These are phyloP conservation scores for Petasospora fabianii DNA, from an alignment of 1,139 yeast genomes.

Conservation along the genomic window DNA sequence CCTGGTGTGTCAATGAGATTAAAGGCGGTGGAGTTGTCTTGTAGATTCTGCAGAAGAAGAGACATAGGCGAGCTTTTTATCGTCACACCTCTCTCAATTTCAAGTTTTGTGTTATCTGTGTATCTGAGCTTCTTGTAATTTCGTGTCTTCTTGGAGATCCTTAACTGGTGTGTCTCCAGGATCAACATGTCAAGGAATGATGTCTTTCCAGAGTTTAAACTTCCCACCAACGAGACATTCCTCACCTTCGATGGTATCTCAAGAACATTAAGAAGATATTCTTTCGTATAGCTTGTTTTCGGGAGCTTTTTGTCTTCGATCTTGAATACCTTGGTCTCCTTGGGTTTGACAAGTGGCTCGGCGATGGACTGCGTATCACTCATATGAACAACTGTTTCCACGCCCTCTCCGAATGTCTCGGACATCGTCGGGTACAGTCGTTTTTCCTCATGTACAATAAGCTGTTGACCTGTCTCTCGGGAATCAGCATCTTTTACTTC, in stretches of 20 bases:
- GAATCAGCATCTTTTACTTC: constrained; percentile 6
- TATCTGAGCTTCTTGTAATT: constrained; percentile 50
- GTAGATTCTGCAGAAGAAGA: constrained; percentile 52
- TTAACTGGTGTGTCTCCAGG: constrained; percentile 53
- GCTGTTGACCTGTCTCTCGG: constrained; percentile 11
- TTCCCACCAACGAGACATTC: constrained; percentile 81
- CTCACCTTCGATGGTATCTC: constrained; percentile 62
- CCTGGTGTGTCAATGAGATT: constrained; percentile 90
- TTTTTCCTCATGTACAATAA: constrained; percentile 43
- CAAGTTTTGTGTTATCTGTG: constrained; percentile 69
- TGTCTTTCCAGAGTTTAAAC: constrained; percentile 85
- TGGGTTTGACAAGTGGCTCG: constrained; percentile 69
- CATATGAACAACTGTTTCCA: constrained; percentile 60
- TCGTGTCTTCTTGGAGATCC: constrained; percentile 29
- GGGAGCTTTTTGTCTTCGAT: constrained; percentile 57
- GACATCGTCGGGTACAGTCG: constrained; percentile 39
- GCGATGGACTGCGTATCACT: constrained; percentile 49
- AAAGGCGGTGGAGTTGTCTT: constrained; percentile 52
- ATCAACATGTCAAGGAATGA: constrained; percentile 69
- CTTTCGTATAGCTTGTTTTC: constrained; percentile 54
- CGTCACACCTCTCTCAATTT: constrained; percentile 66
- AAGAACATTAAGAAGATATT: constrained; percentile 52
- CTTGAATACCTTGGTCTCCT: constrained; percentile 39
- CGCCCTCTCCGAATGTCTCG: constrained; percentile 51
- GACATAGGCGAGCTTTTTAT: constrained; percentile 64